Percentiles rank a stretch among this genome's conserved stretches.
These are phyloP conservation scores for Chrysanthemum lavandulifolium DNA, from an alignment of 129 eudicot species.

Conservation along the genomic window DNA sequence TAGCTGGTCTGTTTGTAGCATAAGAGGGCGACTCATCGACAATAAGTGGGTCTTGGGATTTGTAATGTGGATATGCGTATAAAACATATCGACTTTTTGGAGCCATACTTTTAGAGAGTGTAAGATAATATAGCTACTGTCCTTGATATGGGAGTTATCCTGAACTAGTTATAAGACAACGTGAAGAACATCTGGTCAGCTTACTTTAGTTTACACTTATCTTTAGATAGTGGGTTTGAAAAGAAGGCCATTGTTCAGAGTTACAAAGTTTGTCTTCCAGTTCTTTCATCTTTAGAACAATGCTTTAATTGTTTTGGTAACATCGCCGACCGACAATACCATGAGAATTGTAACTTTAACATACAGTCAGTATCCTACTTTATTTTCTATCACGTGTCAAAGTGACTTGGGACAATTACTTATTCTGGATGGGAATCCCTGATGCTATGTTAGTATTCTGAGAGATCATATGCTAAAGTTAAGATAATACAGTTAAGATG, in stretches of 20 bases:
- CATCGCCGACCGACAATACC: not conserved
- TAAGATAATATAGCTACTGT: not conserved
- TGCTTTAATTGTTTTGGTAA: not conserved
- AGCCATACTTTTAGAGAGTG: not conserved
- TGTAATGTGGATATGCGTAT: not conserved
- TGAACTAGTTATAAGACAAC: not conserved
- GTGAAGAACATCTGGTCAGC: not conserved
- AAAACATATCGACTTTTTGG: not conserved
- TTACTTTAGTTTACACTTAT: not conserved
- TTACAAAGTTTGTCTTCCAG: not conserved
- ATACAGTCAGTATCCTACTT: slow-evolving; percentile 15
- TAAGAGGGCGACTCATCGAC: not conserved
- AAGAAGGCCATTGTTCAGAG: not conserved
- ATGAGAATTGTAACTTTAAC: not conserved
- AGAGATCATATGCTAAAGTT: no score
- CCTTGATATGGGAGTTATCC: not conserved
- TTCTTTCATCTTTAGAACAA: not conserved
- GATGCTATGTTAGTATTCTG: no score
- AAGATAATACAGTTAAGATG: no score
- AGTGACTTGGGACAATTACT: no score
- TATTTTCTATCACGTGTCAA: not conserved
- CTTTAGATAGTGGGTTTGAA: not conserved
- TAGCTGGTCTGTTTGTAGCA: not conserved
- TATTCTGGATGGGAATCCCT: no score
- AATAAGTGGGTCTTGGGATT: not conserved